These are phyloP conservation scores for Venturia aucupariae DNA, from an alignment of 2,329 filamentous ascomycete species.

Conservation along the genomic window DNA sequence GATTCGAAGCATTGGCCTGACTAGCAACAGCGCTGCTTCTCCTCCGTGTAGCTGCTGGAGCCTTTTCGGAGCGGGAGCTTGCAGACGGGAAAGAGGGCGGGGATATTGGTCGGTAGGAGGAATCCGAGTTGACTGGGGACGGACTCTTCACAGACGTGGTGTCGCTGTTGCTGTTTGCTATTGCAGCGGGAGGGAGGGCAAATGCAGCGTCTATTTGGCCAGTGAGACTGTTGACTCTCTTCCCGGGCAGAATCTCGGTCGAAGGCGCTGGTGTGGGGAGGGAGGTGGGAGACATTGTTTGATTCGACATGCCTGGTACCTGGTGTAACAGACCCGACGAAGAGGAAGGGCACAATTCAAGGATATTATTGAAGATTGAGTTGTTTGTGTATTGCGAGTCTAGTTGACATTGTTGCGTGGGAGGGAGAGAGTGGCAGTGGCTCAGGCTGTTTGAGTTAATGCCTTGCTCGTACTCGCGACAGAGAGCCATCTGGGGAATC, in stretches of 20 bases:
- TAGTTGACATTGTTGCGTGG: neutral
- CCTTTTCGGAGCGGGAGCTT: neutral
- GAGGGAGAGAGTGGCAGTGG: neutral
- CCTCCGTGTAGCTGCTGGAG: neutral
- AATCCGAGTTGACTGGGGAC: constrained; percentile 13
- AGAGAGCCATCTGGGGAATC: neutral
- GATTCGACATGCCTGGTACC: neutral
- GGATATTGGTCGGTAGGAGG: constrained; percentile 10
- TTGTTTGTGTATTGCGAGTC: neutral
- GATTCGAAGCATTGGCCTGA: constrained; percentile 3
- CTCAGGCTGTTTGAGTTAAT: no score
- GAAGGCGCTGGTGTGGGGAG: constrained; percentile 15
- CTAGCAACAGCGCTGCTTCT: neutral
- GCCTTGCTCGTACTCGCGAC: neutral
- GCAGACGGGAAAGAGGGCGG: constrained; percentile 9
- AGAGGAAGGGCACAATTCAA: neutral
- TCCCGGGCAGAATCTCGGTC: constrained; percentile 13
- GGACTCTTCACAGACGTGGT: neutral
- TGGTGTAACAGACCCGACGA: neutral
- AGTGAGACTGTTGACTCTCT: neutral
- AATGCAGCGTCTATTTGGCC: constrained; percentile 11
- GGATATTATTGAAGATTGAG: neutral
- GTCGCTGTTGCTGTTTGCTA: constrained; percentile 5
- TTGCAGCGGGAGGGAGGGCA: constrained; percentile 13
- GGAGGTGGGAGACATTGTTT: neutral